phyloP scores from a whole-genome alignment of 2,329 filamentous ascomycete genomes.

The Ascomycota sp. region DNA sequence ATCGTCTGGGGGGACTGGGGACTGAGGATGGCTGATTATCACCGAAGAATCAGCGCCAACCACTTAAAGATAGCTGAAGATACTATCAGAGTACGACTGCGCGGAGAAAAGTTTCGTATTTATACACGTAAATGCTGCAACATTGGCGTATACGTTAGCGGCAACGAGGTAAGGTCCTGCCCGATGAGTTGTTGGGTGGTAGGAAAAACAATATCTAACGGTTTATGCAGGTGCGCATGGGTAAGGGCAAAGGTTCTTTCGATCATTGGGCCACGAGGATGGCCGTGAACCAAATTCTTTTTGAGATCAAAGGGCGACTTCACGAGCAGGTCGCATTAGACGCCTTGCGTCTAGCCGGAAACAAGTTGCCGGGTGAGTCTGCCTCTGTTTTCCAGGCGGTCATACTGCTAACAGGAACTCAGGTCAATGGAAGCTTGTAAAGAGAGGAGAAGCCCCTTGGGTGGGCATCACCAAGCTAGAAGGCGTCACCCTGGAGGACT shows the following conservation, averaged over 20 bases:
- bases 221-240: slow-evolving; percentile 60
- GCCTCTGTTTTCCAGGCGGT: not conserved
- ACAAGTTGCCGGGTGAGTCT: slow-evolving; percentile 72
- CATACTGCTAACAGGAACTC: slow-evolving; percentile 5
- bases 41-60: slow-evolving; percentile 70
- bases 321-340: slow-evolving; percentile 91
- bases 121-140: slow-evolving; percentile 86
- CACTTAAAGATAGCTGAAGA: slow-evolving; percentile 85
- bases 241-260: slow-evolving; percentile 94
- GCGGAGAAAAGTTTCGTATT: slow-evolving; percentile 79
- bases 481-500: slow-evolving; percentile 60
- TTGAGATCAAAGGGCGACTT: slow-evolving; percentile 77
- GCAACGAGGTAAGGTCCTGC: slow-evolving; percentile 49
- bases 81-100: slow-evolving; percentile 70
- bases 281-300: slow-evolving; percentile 75
- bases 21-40: slow-evolving; percentile 79
- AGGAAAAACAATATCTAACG: not conserved
- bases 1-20: slow-evolving; percentile 95
- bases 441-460: slow-evolving; percentile 72
- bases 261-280: slow-evolving; percentile 90
- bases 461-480: slow-evolving; percentile 87
- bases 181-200: not conserved
- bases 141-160: slow-evolving; percentile 85
- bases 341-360: slow-evolving; percentile 80
- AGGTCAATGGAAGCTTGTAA: slow-evolving; percentile 84